Conservation (phyloP, 352 stramenopile species). For the Phytophthora foliorum region DNA sequence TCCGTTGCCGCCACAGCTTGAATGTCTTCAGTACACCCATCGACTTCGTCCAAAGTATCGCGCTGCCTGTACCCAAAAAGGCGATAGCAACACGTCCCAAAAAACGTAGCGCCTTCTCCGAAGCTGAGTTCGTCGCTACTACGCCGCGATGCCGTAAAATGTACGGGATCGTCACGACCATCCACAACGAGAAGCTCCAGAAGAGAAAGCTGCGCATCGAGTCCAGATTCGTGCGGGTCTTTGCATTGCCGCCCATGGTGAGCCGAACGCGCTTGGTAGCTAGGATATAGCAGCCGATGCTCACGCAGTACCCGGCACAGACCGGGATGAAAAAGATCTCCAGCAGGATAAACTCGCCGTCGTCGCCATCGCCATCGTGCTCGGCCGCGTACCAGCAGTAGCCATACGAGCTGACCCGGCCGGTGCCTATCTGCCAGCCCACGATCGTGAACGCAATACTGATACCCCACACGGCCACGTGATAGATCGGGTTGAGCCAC, state of each 20-base stretch:
- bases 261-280: slow-evolving; percentile 77
- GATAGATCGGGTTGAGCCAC: slow-evolving; percentile 77
- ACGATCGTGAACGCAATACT: slow-evolving; percentile 63
- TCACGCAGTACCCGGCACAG: slow-evolving; percentile 70
- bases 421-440: slow-evolving; percentile 50
- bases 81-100: slow-evolving; percentile 71
- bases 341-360: slow-evolving; percentile 66
- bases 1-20: slow-evolving; percentile 77
- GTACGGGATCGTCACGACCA: slow-evolving; percentile 74
- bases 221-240: slow-evolving; percentile 78
- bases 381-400: slow-evolving; percentile 83
- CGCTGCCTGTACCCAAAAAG: slow-evolving; percentile 70
- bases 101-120: slow-evolving; percentile 75
- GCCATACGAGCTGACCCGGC: slow-evolving; percentile 77
- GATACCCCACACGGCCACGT: slow-evolving; percentile 72
- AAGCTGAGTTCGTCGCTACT: slow-evolving; percentile 58
- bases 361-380: slow-evolving; percentile 39
- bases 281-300: slow-evolving; percentile 77
- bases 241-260: slow-evolving; percentile 52
- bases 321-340: slow-evolving; percentile 73
- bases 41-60: slow-evolving; percentile 75
- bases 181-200: slow-evolving; percentile 78
- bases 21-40: slow-evolving; percentile 74
- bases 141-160: slow-evolving; percentile 68
- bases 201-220: slow-evolving; percentile 83